Evolutionary conservation across 2,329 filamentous ascomycete species (phyloP).

Genomic region (Albifimbria verrucaria): DNA sequence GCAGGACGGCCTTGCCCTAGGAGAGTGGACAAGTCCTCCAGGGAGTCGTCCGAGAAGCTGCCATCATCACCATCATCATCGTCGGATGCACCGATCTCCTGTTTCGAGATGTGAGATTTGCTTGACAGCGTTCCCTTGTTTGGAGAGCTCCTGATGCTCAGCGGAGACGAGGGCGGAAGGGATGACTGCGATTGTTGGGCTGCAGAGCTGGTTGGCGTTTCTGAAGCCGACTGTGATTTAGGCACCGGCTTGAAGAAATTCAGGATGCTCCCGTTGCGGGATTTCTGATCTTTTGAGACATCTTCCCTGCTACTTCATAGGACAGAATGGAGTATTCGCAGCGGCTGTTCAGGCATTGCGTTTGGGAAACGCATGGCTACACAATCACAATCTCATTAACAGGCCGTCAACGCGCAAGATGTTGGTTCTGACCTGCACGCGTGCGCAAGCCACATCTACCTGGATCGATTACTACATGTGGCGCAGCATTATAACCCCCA

Average conservation of each 20-base stretch:
- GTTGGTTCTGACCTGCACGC: too few species aligned
- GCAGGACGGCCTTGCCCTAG: slow-evolving; percentile 22
- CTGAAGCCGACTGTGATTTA: slow-evolving; percentile 10
- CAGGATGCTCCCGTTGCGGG: slow-evolving; percentile 28
- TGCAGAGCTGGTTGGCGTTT: slow-evolving; percentile 12
- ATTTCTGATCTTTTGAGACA: slow-evolving; percentile 18
- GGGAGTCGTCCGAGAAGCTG: slow-evolving; percentile 51
- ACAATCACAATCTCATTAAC: too few species aligned
- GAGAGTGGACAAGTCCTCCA: slow-evolving; percentile 45
- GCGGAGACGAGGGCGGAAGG: slow-evolving; percentile 18
- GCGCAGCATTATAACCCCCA: too few species aligned
- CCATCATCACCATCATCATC: slow-evolving; percentile 61
- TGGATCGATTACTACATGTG: too few species aligned
- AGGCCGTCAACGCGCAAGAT: too few species aligned
- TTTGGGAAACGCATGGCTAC: too few species aligned
- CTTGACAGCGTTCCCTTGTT: slow-evolving; percentile 7
- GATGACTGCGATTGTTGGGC: slow-evolving; percentile 19
- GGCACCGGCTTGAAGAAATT: slow-evolving; percentile 35
- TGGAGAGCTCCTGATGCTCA: slow-evolving; percentile 23
- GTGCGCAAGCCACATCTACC: too few species aligned
- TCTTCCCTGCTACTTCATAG: slow-evolving; percentile 2
- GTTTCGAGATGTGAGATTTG: slow-evolving; percentile 39
- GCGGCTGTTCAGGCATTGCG: too few species aligned
- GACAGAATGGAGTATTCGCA: too few species aligned
- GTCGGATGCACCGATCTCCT: slow-evolving; percentile 68